Percentiles rank a stretch among this genome's conserved stretches.
Evolutionary conservation across 495 filamentous ascomycete genomes (phyloP).

Genomic region (Penicillium psychrofluorescens): DNA sequence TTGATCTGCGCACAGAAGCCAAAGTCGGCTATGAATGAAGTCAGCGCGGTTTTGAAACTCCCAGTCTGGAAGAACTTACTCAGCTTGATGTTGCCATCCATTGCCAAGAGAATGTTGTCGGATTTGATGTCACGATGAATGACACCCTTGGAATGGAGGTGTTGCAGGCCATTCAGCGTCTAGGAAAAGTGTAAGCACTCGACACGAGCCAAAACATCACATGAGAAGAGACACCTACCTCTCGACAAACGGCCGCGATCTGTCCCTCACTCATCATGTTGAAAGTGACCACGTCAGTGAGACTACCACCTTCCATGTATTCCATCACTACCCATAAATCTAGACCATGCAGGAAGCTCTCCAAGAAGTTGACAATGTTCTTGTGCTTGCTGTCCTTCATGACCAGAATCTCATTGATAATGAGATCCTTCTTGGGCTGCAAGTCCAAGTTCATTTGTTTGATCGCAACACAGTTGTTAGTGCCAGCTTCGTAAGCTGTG

Average conservation of each 20-base stretch:
- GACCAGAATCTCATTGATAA: conserved; percentile 97
- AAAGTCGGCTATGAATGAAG: conserved; percentile 68
- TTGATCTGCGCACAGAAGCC: conserved; percentile 99
- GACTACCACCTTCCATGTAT: conserved; percentile 96
- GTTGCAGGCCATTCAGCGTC: conserved; percentile 86
- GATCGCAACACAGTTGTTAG: conserved; percentile 87
- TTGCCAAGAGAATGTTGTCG: conserved; percentile 90
- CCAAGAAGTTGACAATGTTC: conserved; percentile 98
- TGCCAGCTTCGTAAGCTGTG: conserved; percentile 78
- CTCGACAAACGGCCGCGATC: conserved; percentile 90
- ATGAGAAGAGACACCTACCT: conserved; percentile 43
- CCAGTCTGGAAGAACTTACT: conserved; percentile 52
- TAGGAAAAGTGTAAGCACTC: conserved; percentile 18
- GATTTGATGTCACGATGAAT: conserved; percentile 99
- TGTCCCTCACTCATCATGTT: conserved; percentile 98
- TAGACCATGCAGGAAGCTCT: conserved; percentile 80
- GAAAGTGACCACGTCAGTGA: conserved; percentile 97
- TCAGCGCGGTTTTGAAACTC: conserved; percentile 21
- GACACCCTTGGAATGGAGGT: conserved; percentile 93
- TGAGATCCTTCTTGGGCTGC: conserved; percentile 97
- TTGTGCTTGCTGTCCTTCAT: conserved; percentile 99
- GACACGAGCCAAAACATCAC: background rate
- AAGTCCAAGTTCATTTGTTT: conserved; percentile 99
- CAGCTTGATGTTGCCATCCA: conserved; percentile 95
- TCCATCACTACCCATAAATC: conserved; percentile 99